Conservation (phyloP, 2,329 filamentous ascomycete species). For the Dothistroma pini region DNA sequence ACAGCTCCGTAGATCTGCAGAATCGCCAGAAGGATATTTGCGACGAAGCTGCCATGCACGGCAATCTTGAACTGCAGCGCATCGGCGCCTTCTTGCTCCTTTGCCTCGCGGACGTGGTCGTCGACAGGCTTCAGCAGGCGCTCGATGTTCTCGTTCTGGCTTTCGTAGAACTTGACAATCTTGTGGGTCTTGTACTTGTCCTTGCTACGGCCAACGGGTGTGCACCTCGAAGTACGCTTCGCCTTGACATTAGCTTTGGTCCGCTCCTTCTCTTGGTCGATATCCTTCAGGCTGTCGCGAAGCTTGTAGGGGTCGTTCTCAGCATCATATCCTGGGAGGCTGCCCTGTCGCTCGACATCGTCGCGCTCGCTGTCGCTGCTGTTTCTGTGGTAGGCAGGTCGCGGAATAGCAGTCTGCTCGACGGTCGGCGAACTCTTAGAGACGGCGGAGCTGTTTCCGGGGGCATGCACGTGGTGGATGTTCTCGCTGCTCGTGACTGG, state of each 20-base stretch:
- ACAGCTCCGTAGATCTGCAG: conserved; percentile 88
- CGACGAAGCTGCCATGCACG: conserved; percentile 65
- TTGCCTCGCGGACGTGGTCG: conserved; percentile 78
- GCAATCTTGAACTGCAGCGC: conserved; percentile 71
- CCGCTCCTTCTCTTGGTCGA: conserved; percentile 65
- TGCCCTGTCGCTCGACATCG: conserved; percentile 46
- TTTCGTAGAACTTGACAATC: conserved; percentile 78
- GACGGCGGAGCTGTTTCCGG: conserved; percentile 28
- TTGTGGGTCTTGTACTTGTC: conserved; percentile 49
- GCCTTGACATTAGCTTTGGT: conserved; percentile 78
- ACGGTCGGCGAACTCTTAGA: conserved; percentile 41
- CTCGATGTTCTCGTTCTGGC: conserved; percentile 91
- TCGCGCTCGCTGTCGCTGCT: conserved; percentile 28
- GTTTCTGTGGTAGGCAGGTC: conserved; percentile 34
- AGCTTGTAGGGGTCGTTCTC: conserved; percentile 81
- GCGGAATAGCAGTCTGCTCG: conserved; percentile 21
- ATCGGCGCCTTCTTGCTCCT: conserved; percentile 75
- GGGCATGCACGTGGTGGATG: conserved; percentile 23
- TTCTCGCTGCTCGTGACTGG: conserved; percentile 25
- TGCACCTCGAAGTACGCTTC: conserved; percentile 54
- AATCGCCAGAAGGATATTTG: conserved; percentile 73
- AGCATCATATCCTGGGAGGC: conserved; percentile 55
- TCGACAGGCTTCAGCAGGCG: conserved; percentile 88
- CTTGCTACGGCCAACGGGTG: conserved; percentile 43
- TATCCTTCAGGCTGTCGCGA: conserved; percentile 70